Evolutionary conservation across 179 eudicot species (phyloP).

Genomic region (Silene vulgaris): DNA sequence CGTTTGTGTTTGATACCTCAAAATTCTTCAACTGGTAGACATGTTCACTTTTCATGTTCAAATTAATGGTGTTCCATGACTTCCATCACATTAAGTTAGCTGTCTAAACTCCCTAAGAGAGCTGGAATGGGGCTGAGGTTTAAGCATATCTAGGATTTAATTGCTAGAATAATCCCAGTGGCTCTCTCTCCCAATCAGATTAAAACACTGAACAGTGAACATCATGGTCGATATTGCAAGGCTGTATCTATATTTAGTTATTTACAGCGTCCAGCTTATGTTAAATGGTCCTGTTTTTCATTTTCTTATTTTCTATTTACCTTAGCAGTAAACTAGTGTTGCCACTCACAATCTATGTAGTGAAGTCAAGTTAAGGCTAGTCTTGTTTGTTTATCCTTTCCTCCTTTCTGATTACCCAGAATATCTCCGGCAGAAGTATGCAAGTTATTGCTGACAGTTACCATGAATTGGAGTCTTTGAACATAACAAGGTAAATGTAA

Average conservation of each 20-base stretch:
- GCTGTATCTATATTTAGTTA: not conserved
- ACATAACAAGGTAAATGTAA: conserved; percentile 63
- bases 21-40: not conserved
- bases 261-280: not conserved
- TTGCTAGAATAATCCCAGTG: not conserved
- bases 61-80: not conserved
- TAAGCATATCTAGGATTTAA: not conserved
- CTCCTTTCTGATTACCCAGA: conserved; percentile 39
- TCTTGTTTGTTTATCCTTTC: not conserved
- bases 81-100: not conserved
- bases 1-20: not conserved
- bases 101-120: not conserved
- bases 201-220: not conserved
- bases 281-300: not conserved
- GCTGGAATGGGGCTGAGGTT: not conserved
- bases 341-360: not conserved
- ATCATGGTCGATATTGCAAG: not conserved
- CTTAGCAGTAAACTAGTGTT: not conserved
- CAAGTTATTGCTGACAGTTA: conserved; percentile 59
- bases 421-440: conserved; percentile 70
- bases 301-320: not conserved
- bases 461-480: conserved; percentile 51
- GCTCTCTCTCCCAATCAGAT: not conserved
- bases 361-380: not conserved
- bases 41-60: not conserved